Conservation (phyloP, 2,329 filamentous ascomycete species). For the Lasiodiplodia gonubiensis region DNA sequence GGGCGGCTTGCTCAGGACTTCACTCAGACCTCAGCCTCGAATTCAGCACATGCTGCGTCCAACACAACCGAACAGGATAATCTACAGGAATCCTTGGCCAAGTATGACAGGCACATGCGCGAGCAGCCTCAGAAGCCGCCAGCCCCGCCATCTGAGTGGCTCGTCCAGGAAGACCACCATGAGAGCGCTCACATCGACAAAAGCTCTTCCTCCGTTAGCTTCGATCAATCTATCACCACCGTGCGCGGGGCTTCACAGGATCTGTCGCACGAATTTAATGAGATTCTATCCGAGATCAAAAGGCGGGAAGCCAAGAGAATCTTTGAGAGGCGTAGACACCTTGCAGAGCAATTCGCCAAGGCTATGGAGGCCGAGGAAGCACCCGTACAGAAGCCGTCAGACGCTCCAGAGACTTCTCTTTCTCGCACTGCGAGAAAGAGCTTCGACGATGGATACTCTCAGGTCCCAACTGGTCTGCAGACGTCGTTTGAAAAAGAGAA, state of each 20-base stretch:
- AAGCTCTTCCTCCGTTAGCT: too few relatives aligned
- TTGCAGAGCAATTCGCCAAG: neutral
- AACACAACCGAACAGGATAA: neutral
- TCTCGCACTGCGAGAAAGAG: neutral
- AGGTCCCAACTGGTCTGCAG: constrained; percentile 30
- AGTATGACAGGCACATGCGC: constrained; percentile 2
- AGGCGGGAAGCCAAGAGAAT: constrained; percentile 29
- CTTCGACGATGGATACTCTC: constrained; percentile 19
- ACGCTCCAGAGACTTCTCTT: constrained; percentile 19
- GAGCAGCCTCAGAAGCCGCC: constrained; percentile 14
- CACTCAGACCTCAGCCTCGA: neutral
- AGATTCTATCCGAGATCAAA: constrained; percentile 1
- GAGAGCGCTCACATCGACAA: constrained; percentile 43
- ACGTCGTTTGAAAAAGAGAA: constrained; percentile 32
- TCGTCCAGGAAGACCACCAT: constrained; percentile 17
- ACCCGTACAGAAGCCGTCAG: constrained; percentile 24
- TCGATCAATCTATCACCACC: too few relatives aligned
- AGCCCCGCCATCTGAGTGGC: constrained; percentile 18
- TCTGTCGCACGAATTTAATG: neutral
- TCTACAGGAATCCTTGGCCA: constrained; percentile 6
- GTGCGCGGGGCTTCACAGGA: too few relatives aligned
- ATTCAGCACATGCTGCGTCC: too few relatives aligned
- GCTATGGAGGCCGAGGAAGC: neutral
- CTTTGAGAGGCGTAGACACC: neutral
- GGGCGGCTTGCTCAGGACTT: neutral